Conservation (phyloP, 2,329 filamentous ascomycete genomes). For the Mycosphaerella arachidis region DNA sequence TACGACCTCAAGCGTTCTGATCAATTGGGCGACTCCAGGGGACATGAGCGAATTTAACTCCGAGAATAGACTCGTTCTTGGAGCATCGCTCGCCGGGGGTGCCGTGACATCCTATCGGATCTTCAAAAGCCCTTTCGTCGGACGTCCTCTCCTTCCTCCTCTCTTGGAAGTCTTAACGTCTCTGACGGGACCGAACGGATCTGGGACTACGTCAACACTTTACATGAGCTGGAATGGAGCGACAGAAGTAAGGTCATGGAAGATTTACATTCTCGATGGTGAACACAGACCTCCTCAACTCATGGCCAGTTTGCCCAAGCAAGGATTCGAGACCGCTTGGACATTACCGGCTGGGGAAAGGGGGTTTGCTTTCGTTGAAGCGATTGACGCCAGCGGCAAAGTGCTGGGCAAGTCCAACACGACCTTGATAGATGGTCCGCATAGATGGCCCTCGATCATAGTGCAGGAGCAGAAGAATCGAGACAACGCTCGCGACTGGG, state of each 20-base stretch:
- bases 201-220: not conserved
- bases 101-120: conserved; percentile 36
- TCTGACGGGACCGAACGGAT: not conserved
- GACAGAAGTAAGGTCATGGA: conserved; percentile 34
- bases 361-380: not conserved
- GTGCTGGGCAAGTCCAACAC: not conserved
- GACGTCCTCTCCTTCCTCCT: not conserved
- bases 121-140: conserved; percentile 29
- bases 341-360: not conserved
- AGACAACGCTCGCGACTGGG: too few relatives aligned
- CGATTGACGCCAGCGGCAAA: not conserved
- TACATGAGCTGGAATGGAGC: conserved; percentile 36
- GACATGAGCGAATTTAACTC: not conserved
- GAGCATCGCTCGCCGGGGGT: conserved; percentile 30
- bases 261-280: conserved; percentile 1
- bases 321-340: conserved; percentile 1
- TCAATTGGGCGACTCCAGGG: conserved; percentile 1
- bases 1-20: conserved; percentile 17
- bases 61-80: conserved; percentile 10
- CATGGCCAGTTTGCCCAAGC: not conserved
- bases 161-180: not conserved
- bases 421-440: too few relatives aligned
- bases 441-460: too few relatives aligned
- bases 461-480: too few relatives aligned
- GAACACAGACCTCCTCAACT: not conserved